Evolutionary conservation across 2,329 filamentous ascomycete species (phyloP).

Genomic region (Sphaerulina musiva): DNA sequence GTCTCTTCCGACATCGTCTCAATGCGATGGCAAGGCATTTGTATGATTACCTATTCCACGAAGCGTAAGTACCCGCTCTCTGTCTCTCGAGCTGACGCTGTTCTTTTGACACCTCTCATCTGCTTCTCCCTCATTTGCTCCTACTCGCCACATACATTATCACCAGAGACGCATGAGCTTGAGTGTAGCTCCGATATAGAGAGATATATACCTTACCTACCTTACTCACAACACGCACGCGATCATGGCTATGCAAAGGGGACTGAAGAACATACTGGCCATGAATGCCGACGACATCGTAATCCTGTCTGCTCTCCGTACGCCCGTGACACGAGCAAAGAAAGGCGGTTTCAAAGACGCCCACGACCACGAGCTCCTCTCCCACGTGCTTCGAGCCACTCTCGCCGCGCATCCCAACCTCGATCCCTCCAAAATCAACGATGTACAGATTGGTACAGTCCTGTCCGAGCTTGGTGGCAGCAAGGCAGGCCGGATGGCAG

Average conservation of each 20-base stretch:
- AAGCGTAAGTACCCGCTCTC: neutral
- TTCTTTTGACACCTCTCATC: neutral
- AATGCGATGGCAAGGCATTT: too few species aligned
- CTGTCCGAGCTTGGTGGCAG: conserved; percentile 83
- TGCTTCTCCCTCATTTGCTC: neutral
- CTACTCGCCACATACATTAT: neutral
- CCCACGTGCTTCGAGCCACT: conserved; percentile 59
- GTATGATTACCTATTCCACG: too few species aligned
- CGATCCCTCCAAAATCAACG: conserved; percentile 63
- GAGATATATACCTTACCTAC: neutral
- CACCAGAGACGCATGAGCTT: neutral
- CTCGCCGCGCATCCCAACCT: conserved; percentile 66
- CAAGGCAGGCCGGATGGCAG: conserved; percentile 86
- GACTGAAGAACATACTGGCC: conserved; percentile 67
- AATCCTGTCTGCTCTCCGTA: conserved; percentile 84
- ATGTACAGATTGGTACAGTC: conserved; percentile 81
- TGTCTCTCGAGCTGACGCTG: neutral
- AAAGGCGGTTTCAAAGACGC: conserved; percentile 80
- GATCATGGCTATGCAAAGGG: conserved; percentile 38
- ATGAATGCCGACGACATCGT: conserved; percentile 78
- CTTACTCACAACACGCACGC: neutral
- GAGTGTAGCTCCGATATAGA: neutral
- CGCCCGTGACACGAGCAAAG: conserved; percentile 75
- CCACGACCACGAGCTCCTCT: conserved; percentile 83
- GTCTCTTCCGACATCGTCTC: too few species aligned